Evolutionary conservation across 129 eudicot species (phyloP).

Genomic region (Centrapalus pauciflorus): DNA sequence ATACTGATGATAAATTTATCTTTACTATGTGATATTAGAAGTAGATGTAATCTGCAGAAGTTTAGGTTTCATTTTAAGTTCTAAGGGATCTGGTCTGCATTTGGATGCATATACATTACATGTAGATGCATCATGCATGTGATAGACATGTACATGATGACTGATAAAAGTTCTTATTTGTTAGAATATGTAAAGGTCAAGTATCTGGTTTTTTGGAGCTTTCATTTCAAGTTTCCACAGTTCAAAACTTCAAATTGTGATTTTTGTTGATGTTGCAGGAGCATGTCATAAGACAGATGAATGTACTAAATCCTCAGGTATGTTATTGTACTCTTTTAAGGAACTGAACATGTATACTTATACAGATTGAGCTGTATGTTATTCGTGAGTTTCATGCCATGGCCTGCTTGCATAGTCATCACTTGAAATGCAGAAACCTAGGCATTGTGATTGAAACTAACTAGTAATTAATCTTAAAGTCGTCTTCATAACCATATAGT

Average conservation of each 20-base stretch:
- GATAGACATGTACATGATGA: too few relatives aligned
- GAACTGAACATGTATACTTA: neutral
- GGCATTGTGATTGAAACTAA: neutral
- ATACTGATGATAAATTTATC: too few relatives aligned
- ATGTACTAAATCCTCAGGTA: constrained; percentile 86
- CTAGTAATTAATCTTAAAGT: neutral
- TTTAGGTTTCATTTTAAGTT: too few relatives aligned
- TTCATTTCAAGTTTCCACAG: neutral
- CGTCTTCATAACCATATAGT: neutral
- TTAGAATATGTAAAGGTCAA: neutral
- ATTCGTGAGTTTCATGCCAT: too few relatives aligned
- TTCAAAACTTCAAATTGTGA: constrained; percentile 11
- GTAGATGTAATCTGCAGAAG: too few relatives aligned
- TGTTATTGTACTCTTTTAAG: neutral
- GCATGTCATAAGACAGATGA: constrained; percentile 50
- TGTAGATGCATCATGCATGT: too few relatives aligned
- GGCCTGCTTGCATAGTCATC: neutral
- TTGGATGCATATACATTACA: too few relatives aligned
- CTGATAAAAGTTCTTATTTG: neutral
- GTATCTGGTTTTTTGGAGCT: neutral
- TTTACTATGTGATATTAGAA: too few relatives aligned
- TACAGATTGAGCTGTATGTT: neutral
- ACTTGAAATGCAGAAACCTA: neutral
- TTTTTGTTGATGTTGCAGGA: constrained; percentile 39
- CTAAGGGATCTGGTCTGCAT: too few relatives aligned